phyloP scores from a whole-genome alignment of 331 rosid genomes.

The Quercus tomentella region DNA sequence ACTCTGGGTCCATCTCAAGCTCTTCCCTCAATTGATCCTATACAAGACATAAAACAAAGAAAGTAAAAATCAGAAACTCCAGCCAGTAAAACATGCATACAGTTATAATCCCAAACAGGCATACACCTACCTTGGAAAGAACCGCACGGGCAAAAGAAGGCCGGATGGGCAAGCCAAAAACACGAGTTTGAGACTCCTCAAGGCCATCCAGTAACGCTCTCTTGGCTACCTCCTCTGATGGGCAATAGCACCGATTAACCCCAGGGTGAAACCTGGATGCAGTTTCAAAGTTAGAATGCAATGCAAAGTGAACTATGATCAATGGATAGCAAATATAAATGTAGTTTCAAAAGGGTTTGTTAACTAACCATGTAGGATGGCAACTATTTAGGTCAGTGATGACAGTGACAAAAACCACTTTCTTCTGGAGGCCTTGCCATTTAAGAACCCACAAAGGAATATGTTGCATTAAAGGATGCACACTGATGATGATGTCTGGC shows the following conservation, averaged over 20 bases:
- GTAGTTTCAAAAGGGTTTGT: neutral
- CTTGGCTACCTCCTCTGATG: conserved; percentile 80
- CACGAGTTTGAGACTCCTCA: conserved; percentile 61
- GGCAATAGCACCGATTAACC: conserved; percentile 92
- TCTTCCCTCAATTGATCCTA: conserved; percentile 83
- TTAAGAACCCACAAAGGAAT: conserved; percentile 94
- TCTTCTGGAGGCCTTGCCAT: conserved; percentile 95
- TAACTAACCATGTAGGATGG: conserved; percentile 84
- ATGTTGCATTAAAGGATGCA: conserved; percentile 98
- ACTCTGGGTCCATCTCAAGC: conserved; percentile 66
- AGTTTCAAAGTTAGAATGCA: conserved; percentile 12
- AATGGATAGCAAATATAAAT: neutral
- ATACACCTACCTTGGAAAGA: conserved; percentile 58
- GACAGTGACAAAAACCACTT: conserved; percentile 85
- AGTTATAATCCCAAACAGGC: neutral
- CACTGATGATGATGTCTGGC: conserved; percentile 94
- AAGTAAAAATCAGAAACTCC: neutral
- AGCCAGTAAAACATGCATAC: neutral
- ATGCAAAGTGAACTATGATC: neutral
- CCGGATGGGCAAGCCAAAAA: conserved; percentile 85
- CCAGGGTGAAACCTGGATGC: conserved; percentile 84
- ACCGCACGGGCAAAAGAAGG: conserved; percentile 90
- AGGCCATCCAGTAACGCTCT: conserved; percentile 80
- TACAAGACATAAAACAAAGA: neutral
- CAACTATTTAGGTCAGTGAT: conserved; percentile 89